Percentiles rank a stretch among this genome's conserved stretches.
Conservation (phyloP, 2,329 filamentous ascomycete genomes). For the Bisporella sp. region DNA sequence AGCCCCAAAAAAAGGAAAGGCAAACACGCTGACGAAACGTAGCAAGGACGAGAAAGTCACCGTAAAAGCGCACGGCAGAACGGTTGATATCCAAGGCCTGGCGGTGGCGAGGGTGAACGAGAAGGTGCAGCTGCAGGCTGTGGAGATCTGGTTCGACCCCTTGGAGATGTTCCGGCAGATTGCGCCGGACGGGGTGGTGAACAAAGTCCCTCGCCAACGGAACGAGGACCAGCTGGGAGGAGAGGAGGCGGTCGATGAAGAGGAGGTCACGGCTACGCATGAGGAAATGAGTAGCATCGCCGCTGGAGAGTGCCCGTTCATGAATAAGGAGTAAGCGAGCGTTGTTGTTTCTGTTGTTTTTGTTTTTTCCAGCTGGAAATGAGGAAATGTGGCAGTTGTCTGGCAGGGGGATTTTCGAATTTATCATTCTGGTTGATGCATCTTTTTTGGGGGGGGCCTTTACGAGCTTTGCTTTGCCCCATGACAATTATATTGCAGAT, state of each 20-base stretch:
- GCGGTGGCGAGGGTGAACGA: constrained; percentile 56
- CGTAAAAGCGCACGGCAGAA: constrained; percentile 51
- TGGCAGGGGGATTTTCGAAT: too few species aligned
- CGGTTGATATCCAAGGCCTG: constrained; percentile 57
- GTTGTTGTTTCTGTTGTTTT: too few species aligned
- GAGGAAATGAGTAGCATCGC: background rate
- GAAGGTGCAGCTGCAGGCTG: constrained; percentile 46
- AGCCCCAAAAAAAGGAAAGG: too few species aligned
- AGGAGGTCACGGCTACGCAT: background rate
- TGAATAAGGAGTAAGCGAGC: background rate
- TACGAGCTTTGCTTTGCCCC: too few species aligned
- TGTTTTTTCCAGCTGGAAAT: too few species aligned
- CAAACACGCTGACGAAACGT: background rate
- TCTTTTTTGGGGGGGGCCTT: too few species aligned
- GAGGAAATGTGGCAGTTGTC: too few species aligned
- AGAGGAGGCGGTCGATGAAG: constrained; percentile 3
- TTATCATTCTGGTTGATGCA: too few species aligned
- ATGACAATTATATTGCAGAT: too few species aligned
- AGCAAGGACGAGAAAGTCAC: constrained; percentile 57
- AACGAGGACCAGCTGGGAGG: constrained; percentile 9
- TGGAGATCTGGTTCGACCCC: constrained; percentile 61
- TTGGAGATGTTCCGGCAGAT: constrained; percentile 63
- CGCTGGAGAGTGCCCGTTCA: background rate
- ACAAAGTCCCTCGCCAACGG: constrained; percentile 3
- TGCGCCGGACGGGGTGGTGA: constrained; percentile 33